Evolutionary conservation across 306 rosid genomes (phyloP).

Genomic region (Ceratonia siliqua): DNA sequence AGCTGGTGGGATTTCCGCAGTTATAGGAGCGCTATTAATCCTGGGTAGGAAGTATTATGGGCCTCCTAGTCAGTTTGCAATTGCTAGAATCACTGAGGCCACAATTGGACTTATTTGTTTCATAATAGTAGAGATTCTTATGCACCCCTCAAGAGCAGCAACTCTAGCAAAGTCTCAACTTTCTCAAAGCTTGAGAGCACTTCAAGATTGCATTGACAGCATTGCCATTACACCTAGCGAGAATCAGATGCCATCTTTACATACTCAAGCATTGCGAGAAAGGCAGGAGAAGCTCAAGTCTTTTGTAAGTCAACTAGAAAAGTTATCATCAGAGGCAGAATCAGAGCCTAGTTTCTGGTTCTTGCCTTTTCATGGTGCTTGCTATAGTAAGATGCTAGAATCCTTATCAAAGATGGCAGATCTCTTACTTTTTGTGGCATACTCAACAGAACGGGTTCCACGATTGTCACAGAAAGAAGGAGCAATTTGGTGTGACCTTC

Average conservation of each 20-base stretch:
- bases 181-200: slow-evolving; percentile 47
- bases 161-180: slow-evolving; percentile 65
- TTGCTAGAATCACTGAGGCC: slow-evolving; percentile 67
- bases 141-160: slow-evolving; percentile 64
- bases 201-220: slow-evolving; percentile 50
- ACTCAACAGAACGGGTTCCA: slow-evolving; percentile 49
- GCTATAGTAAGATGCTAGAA: slow-evolving; percentile 52
- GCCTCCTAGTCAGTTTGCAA: slow-evolving; percentile 61
- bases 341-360: slow-evolving; percentile 84
- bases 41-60: slow-evolving; percentile 71
- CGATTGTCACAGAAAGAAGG: slow-evolving; percentile 30
- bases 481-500: slow-evolving; percentile 15
- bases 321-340: slow-evolving; percentile 60
- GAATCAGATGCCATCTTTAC: slow-evolving; percentile 32
- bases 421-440: slow-evolving; percentile 46
- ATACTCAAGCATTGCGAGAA: slow-evolving; percentile 38
- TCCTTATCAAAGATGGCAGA: slow-evolving; percentile 55
- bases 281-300: slow-evolving; percentile 47
- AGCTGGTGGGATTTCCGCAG: slow-evolving; percentile 77
- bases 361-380: slow-evolving; percentile 54
- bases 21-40: slow-evolving; percentile 69
- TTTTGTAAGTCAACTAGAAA: slow-evolving; percentile 41
- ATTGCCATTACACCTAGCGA: slow-evolving; percentile 31
- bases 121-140: slow-evolving; percentile 48
- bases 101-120: slow-evolving; percentile 71